A percentile compares a stretch with the other conserved stretches of the same genome.
These are phyloP conservation scores for Moringa oleifera DNA, from an alignment of 345 rosid genomes.

Conservation along the genomic window DNA sequence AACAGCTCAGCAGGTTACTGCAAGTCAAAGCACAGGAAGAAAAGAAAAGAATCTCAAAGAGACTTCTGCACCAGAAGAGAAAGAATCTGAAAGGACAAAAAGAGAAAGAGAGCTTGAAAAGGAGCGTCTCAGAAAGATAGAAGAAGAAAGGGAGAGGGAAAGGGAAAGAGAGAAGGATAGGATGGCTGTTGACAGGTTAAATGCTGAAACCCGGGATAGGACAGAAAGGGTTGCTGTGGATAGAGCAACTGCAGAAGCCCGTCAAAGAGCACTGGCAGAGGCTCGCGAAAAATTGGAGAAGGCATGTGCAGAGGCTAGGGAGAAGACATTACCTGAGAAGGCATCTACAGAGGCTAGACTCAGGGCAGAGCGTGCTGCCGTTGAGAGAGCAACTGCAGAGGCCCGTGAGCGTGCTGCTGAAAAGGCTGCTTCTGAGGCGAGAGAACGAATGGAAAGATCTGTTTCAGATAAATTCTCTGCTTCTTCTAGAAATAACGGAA, in stretches of 20 bases:
- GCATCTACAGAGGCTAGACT: slow-evolving; percentile 51
- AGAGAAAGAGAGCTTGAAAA: slow-evolving; percentile 57
- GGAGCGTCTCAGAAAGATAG: slow-evolving; percentile 65
- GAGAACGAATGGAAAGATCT: slow-evolving; percentile 62
- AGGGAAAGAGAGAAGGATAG: slow-evolving; percentile 94
- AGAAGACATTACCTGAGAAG: slow-evolving; percentile 55
- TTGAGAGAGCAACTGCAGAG: slow-evolving; percentile 91
- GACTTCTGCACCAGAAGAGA: slow-evolving; percentile 33
- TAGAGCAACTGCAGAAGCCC: slow-evolving; percentile 47
- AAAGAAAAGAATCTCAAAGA: slow-evolving; percentile 30
- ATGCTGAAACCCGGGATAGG: slow-evolving; percentile 46
- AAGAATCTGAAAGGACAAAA: slow-evolving; percentile 48
- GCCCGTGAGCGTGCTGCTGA: slow-evolving; percentile 91
- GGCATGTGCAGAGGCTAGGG: slow-evolving; percentile 90
- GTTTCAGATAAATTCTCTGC: slow-evolving; percentile 54
- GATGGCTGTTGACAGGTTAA: slow-evolving; percentile 71
- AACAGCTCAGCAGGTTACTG: slow-evolving; percentile 30
- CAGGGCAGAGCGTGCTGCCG: slow-evolving; percentile 87
- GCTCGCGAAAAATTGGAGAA: slow-evolving; percentile 94
- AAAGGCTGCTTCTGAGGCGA: slow-evolving; percentile 61
- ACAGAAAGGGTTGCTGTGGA: slow-evolving; percentile 54
- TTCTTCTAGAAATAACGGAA: slow-evolving; percentile 43
- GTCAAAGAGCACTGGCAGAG: slow-evolving; percentile 70
- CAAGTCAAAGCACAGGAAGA: slow-evolving; percentile 22
- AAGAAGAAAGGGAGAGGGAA: slow-evolving; percentile 87